phyloP scores from a whole-genome alignment of 768 basidiomycete species.

The Phaeotremella skinneri region DNA sequence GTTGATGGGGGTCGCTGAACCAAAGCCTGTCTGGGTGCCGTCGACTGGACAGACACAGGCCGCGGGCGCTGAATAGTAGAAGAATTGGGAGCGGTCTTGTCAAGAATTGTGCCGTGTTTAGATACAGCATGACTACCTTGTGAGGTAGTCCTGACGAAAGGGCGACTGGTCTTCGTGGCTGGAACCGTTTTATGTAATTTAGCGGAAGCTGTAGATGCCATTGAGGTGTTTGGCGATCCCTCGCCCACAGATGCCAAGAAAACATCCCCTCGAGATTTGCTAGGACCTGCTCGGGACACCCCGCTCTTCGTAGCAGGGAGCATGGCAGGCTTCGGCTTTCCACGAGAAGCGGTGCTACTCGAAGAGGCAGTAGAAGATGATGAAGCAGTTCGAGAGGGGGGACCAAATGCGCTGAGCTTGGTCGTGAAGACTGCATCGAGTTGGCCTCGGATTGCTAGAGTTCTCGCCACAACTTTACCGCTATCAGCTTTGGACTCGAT shows the following conservation, averaged over 20 bases:
- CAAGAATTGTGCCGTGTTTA: not conserved
- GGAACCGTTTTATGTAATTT: not conserved
- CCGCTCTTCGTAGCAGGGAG: not conserved
- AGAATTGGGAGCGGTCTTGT: not conserved
- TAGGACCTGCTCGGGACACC: not conserved
- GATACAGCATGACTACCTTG: not conserved
- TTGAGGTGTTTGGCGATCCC: conserved; percentile 3
- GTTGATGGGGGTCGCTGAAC: too few species aligned
- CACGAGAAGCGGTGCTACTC: conserved; percentile 10
- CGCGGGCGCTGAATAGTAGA: not conserved
- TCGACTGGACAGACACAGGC: not conserved
- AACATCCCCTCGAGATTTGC: not conserved
- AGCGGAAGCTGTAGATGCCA: not conserved
- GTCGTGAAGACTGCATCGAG: conserved; percentile 23
- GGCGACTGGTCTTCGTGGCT: not conserved
- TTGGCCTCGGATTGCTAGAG: conserved; percentile 22
- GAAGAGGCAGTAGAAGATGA: conserved; percentile 16
- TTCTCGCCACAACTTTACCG: conserved; percentile 10
- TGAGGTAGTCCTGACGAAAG: not conserved
- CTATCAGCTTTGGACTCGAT: not conserved
- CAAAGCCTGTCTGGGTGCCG: not conserved
- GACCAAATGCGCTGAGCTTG: conserved; percentile 17
- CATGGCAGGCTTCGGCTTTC: not conserved
- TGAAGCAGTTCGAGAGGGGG: conserved; percentile 33
- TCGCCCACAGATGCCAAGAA: not conserved